Percentiles rank a stretch among this genome's conserved stretches.
Conservation (phyloP, 163 green algal genomes). For the Scenedesmus sp. region DNA sequence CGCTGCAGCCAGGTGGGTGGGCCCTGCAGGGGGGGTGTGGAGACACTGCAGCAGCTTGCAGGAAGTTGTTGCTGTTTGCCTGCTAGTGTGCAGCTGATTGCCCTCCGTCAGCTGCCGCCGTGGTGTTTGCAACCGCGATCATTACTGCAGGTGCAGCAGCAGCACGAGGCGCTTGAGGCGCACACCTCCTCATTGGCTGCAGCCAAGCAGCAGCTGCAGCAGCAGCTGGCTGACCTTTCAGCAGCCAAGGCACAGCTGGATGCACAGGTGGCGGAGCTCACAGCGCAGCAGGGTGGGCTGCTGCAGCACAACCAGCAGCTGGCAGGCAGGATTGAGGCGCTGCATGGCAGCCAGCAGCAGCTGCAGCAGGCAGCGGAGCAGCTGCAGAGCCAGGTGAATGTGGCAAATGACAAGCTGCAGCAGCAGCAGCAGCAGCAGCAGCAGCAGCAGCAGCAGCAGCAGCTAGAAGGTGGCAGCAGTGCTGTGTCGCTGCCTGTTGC, state of each 20-base stretch:
- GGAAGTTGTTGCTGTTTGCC: too few relatives aligned
- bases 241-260: slow-evolving; percentile 21
- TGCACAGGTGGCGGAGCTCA: neutral
- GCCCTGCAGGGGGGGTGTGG: too few relatives aligned
- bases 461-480: neutral
- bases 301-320: slow-evolving; percentile 17
- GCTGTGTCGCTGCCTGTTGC: neutral
- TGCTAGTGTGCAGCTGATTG: too few relatives aligned
- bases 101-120: too few relatives aligned
- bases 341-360: slow-evolving; percentile 20
- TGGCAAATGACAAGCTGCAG: neutral
- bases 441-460: neutral
- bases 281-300: neutral
- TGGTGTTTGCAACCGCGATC: neutral
- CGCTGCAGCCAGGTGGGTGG: neutral
- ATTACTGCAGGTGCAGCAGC: slow-evolving; percentile 29
- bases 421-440: slow-evolving; percentile 32
- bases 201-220: slow-evolving; percentile 22
- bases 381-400: neutral
- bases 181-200: slow-evolving; percentile 1
- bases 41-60: too few relatives aligned
- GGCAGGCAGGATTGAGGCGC: neutral
- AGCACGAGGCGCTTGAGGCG: neutral
- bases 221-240: slow-evolving; percentile 6
- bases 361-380: slow-evolving; percentile 8